Evolutionary conservation across 2,329 filamentous ascomycete species (phyloP), one percentile per base, ranked within the genome.

Genomic region (Diplodia sapinea): DNA sequence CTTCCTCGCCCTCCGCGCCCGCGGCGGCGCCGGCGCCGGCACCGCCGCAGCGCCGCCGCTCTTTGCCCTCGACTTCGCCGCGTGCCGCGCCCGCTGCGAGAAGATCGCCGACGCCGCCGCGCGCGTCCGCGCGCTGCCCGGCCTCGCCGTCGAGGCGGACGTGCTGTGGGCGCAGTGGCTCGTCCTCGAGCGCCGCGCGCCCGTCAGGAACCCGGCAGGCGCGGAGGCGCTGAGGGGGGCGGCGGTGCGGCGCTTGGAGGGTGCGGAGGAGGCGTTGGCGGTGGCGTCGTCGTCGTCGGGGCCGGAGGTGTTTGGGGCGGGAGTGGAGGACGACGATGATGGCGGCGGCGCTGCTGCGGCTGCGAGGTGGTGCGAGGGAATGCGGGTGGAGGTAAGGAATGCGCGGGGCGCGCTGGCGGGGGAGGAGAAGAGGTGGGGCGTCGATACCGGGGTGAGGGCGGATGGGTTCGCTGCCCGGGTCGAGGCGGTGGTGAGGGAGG

Each of bases 141-240:
- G 33, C 11, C 5, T 43, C 3, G 33, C 54, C 1, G 9, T 15
- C 12, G 33, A 57, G 8, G 54, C 54, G 4, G 54, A 57, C 12
- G n/a, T 57, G 12, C n/a, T 40, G 4, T 57, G 54, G 54, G 54
- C 54, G 36, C 54, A 57, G 54, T 57, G 54, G 54, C n/a, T 20
- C n/a, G 33, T 57, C 1, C 33, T 57, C 4, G 54, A 57, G 33
- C 33, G 54, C 1, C 23, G 33, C 11, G 54, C 36, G 2, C 50
- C 36, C 12, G 3, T 29, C 49, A 9, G n/a, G 3, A 15, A 55
- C 17, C 15, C 51, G 6, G 17, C 13, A 1, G 51, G 1, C 4
- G 51, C 52, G 5, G 15, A 33, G 52, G 15, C 6, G 7, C 2
- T 36, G 26, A 7, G 49, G 8, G n/a, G 2, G 20, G 50, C 15